These are phyloP conservation scores for Alternaria consortialis DNA, from an alignment of 2,329 filamentous ascomycete species.

Conservation along the genomic window DNA sequence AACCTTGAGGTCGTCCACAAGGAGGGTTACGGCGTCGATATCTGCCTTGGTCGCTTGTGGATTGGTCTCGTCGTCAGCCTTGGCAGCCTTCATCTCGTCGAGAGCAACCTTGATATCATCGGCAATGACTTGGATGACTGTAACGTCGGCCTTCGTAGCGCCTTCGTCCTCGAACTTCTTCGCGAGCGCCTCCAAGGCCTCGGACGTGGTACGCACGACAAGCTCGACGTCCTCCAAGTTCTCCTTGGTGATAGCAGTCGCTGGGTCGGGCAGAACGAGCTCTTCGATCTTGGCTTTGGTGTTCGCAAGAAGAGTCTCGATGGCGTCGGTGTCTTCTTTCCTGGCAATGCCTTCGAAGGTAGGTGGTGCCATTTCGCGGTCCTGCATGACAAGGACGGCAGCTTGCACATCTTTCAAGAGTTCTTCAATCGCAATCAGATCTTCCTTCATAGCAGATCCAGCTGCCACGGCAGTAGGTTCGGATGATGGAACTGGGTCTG, in stretches of 20 bases:
- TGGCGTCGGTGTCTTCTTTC: constrained; percentile 87
- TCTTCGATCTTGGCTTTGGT: constrained; percentile 90
- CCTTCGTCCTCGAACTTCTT: constrained; percentile 72
- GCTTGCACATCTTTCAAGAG: constrained; percentile 66
- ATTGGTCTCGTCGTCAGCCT: constrained; percentile 62
- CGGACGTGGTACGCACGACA: constrained; percentile 77
- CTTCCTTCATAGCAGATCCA: constrained; percentile 58
- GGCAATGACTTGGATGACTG: constrained; percentile 77
- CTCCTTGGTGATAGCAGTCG: constrained; percentile 71
- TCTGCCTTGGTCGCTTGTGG: constrained; percentile 81
- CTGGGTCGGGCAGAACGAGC: constrained; percentile 70
- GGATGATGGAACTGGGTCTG: constrained; percentile 55
- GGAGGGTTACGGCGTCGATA: constrained; percentile 78
- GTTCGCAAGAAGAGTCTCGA: constrained; percentile 89
- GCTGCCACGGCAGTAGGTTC: constrained; percentile 40
- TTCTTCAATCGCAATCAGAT: constrained; percentile 59
- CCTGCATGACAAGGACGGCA: constrained; percentile 55
- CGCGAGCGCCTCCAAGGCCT: constrained; percentile 72
- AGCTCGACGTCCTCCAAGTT: constrained; percentile 70
- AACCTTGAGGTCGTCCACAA: constrained; percentile 85
- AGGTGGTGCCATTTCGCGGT: constrained; percentile 34
- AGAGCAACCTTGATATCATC: constrained; percentile 78
- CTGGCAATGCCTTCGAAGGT: constrained; percentile 65
- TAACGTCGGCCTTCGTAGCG: constrained; percentile 81
- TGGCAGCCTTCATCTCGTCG: constrained; percentile 68